Conservation (phyloP, 2,329 filamentous ascomycete species). For the Tolypocladium ovalisporum region DNA sequence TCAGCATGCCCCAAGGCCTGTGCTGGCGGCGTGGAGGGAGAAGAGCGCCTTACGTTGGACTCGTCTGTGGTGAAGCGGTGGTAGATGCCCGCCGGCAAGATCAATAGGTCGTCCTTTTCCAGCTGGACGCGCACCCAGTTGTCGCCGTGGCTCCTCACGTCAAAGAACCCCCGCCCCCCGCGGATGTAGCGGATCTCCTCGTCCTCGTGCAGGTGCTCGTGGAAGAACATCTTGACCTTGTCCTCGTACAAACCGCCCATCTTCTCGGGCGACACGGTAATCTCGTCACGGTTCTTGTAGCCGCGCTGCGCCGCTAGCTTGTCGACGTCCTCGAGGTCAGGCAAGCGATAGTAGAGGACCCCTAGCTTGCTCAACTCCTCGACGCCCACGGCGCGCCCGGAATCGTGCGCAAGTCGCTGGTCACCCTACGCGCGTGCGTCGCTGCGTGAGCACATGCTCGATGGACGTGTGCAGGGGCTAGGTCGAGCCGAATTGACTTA, state of each 20-base stretch:
- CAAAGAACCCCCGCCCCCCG: slow-evolving; percentile 83
- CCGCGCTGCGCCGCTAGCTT: slow-evolving; percentile 60
- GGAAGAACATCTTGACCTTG: slow-evolving; percentile 89
- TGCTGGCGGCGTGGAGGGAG: background rate
- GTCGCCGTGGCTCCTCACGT: slow-evolving; percentile 73
- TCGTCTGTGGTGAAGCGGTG: slow-evolving; percentile 94
- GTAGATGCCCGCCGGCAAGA: slow-evolving; percentile 90
- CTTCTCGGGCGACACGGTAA: slow-evolving; percentile 73
- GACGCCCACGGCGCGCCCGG: slow-evolving; percentile 55
- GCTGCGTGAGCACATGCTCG: background rate
- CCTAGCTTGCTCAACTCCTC: slow-evolving; percentile 63
- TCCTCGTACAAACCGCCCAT: slow-evolving; percentile 85
- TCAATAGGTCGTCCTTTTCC: slow-evolving; percentile 81
- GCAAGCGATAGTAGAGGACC: slow-evolving; percentile 65
- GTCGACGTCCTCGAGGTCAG: slow-evolving; percentile 57
- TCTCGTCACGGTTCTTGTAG: slow-evolving; percentile 93
- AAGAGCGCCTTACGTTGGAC: slow-evolving; percentile 58
- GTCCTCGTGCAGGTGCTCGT: slow-evolving; percentile 94
- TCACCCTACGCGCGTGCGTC: slow-evolving; percentile 55
- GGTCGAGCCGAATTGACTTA: slow-evolving; percentile 26
- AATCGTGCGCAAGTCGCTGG: slow-evolving; percentile 85
- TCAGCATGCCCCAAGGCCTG: background rate
- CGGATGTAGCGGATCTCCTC: slow-evolving; percentile 96
- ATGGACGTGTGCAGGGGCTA: background rate
- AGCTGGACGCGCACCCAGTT: slow-evolving; percentile 82